Evolutionary conservation across 1,284 basidiomycete species (phyloP), one percentile per base, ranked within the genome.

Genomic region (Vanrija sp.): DNA sequence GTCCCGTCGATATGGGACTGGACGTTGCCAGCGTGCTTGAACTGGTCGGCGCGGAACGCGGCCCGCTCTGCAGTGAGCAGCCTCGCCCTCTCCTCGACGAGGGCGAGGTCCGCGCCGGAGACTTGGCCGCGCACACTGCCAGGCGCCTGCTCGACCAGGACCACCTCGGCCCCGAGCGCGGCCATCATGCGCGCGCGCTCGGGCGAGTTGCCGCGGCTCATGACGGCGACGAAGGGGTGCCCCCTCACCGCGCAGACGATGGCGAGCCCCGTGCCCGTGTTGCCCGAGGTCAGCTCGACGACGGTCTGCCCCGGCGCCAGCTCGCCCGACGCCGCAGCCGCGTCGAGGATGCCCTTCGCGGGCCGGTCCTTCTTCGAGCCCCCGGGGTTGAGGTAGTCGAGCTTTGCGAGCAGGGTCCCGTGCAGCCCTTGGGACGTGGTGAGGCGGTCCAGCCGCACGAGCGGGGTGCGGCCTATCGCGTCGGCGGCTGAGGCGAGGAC

Each of bases 111-210:
- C 12, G 23, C 37, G 16, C 46, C 46, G 3, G 46, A 47, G 0
- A 47, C 46, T n/a, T 47, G 46, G 2, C 46, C 46, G 3, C 23
- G 35, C 6, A 47, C 24, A 1, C 37, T 39, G 16, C 23, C 23
- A 0, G 46, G 37, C 2, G 39, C 37, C 37, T 47, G 46, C 37
- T 39, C 37, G 16, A 47, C 46, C 3, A 47, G 46, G 0, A 47
- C 37, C n/a, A 47, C 46, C 23, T 47, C 46, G 2, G 46, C 46
- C 1, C 46, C 46, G 16, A 47, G 46, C 5, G 46, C 46, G 22
- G 46, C 46, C 46, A 47, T 47, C 46, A 47, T 47, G 36, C 46
- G 46, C 24, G 46, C 46, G 2, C 46, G 37, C 23, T 47, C 46
- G 5, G 20, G 36, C 23, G 37, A 41, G 46, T 47, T 47, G 37